Evolutionary conservation across 2,329 filamentous ascomycete genomes (phyloP).

Genomic region (Ophiostoma sp.): DNA sequence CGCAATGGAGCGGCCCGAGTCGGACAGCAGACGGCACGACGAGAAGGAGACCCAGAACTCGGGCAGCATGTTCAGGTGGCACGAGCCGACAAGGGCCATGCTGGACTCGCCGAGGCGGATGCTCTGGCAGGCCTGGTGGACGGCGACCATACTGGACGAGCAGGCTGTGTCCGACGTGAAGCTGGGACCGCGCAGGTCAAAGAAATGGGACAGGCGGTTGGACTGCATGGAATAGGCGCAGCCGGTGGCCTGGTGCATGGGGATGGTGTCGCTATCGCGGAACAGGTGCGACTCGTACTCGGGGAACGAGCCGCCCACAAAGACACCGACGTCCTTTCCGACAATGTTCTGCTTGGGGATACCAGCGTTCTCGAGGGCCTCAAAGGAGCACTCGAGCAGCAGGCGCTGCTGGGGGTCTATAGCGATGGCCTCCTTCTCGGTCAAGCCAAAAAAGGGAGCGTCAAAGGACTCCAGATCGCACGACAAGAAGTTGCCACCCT

Average conservation of each 20-base stretch:
- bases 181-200: conserved; percentile 36
- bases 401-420: conserved; percentile 36
- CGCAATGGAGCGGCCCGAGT: conserved; percentile 41
- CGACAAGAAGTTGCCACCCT: conserved; percentile 48
- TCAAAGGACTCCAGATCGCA: conserved; percentile 34
- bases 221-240: conserved; percentile 31
- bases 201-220: conserved; percentile 37
- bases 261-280: conserved; percentile 23
- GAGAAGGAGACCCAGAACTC: conserved; percentile 26
- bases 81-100: conserved; percentile 32
- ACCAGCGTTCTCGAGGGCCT: conserved; percentile 36
- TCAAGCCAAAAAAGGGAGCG: conserved; percentile 35
- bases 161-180: conserved; percentile 39
- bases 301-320: conserved; percentile 33
- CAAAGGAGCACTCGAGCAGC: conserved; percentile 35
- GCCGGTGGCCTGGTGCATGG: conserved; percentile 31
- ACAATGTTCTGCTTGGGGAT: conserved; percentile 29
- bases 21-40: conserved; percentile 41
- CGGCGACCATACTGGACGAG: conserved; percentile 34
- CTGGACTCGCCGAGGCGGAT: conserved; percentile 30
- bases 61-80: conserved; percentile 34
- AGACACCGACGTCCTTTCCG: conserved; percentile 33
- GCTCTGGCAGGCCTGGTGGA: conserved; percentile 33
- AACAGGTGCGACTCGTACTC: conserved; percentile 29
- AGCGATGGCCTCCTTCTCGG: conserved; percentile 31